Evolutionary conservation across 2,329 filamentous ascomycete genomes (phyloP).

Genomic region (Fusarium xyrophilum): DNA sequence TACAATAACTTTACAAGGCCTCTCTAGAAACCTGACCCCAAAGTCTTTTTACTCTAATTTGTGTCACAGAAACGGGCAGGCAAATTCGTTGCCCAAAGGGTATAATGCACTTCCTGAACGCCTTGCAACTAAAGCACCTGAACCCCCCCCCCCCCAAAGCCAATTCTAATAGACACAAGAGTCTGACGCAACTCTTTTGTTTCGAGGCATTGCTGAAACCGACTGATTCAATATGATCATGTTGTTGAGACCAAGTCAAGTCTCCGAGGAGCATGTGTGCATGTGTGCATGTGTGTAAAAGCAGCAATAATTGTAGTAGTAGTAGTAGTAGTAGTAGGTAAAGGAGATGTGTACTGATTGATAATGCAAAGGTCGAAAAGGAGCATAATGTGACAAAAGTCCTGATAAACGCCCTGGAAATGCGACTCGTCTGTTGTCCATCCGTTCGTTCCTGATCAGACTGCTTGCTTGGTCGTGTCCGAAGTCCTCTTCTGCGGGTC

Average conservation of each 20-base stretch:
- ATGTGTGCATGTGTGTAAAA: constrained; percentile 25
- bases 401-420: constrained; percentile 35
- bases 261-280: not conserved
- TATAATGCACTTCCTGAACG: constrained; percentile 1
- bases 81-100: constrained; percentile 1
- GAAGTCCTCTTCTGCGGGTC: constrained; percentile 19
- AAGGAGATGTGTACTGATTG: constrained; percentile 35
- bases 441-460: constrained; percentile 15
- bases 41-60: constrained; percentile 5
- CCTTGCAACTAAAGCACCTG: constrained; percentile 12
- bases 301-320: constrained; percentile 38
- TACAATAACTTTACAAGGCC: constrained; percentile 13
- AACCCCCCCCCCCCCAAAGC: not conserved
- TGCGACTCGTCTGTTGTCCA: constrained; percentile 30
- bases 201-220: not conserved
- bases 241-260: constrained; percentile 12
- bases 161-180: not conserved
- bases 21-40: not conserved
- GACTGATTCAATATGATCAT: constrained; percentile 7
- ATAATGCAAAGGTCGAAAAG: constrained; percentile 31
- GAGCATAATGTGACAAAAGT: constrained; percentile 28
- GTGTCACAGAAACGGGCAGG: constrained; percentile 1
- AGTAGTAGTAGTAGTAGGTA: constrained; percentile 19
- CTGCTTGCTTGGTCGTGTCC: constrained; percentile 23
- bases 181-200: not conserved